Percentiles rank a stretch among this genome's conserved stretches.
Evolutionary conservation across 2,329 filamentous ascomycete genomes (phyloP).

Genomic region (Blastomyces gilchristii): DNA sequence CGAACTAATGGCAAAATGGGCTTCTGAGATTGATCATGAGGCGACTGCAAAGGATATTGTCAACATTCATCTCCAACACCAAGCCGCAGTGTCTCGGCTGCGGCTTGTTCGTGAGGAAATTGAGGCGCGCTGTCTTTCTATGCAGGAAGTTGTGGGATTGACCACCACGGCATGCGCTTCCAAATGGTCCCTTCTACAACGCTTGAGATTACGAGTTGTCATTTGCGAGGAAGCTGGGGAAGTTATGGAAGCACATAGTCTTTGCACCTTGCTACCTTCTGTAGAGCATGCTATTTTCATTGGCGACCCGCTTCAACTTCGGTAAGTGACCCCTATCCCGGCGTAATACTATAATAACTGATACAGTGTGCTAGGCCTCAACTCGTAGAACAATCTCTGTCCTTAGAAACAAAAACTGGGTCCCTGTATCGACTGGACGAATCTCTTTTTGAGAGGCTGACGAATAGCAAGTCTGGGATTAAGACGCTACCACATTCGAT

Average conservation of each 20-base stretch:
- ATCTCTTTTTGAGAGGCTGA: slow-evolving; percentile 52
- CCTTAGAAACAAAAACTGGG: slow-evolving; percentile 41
- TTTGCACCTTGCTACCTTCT: slow-evolving; percentile 30
- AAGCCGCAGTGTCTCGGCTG: slow-evolving; percentile 11
- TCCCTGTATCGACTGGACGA: slow-evolving; percentile 46
- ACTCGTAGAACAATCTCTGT: slow-evolving; percentile 35
- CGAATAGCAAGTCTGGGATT: slow-evolving; percentile 12
- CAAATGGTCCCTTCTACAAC: slow-evolving; percentile 32
- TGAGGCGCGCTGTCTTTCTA: slow-evolving; percentile 18
- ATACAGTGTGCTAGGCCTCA: slow-evolving; percentile 42
- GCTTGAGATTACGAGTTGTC: slow-evolving; percentile 33
- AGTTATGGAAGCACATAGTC: slow-evolving; percentile 52
- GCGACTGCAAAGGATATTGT: slow-evolving; percentile 14
- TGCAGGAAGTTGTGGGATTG: slow-evolving; percentile 22
- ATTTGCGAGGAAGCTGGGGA: slow-evolving; percentile 61
- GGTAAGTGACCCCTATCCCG: slow-evolving; percentile 46
- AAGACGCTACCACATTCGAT: slow-evolving; percentile 18
- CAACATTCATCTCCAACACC: slow-evolving; percentile 18
- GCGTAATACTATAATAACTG: slow-evolving; percentile 38
- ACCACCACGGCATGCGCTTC: slow-evolving; percentile 25
- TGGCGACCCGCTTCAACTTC: slow-evolving; percentile 28
- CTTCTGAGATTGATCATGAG: slow-evolving; percentile 13
- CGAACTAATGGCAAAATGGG: slow-evolving; percentile 15
- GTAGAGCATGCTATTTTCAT: slow-evolving; percentile 34
- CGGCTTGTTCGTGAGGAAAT: slow-evolving; percentile 9